Evolutionary conservation across 495 filamentous ascomycete species (phyloP), one percentile per base, ranked within the genome.

Genomic region (Aspergillus nanangensis): DNA sequence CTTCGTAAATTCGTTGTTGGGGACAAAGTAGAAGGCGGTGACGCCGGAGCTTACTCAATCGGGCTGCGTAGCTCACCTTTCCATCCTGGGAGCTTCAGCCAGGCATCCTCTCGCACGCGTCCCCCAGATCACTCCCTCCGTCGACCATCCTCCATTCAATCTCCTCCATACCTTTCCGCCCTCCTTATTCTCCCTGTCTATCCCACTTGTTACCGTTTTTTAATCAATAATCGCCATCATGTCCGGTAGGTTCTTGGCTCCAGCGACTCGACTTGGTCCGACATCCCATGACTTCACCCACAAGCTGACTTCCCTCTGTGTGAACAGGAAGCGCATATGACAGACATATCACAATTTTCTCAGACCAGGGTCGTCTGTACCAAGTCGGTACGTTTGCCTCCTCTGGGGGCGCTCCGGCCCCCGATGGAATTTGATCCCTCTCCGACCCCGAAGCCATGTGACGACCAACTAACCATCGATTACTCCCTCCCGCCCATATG

Each of bases 301-400:
- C 38, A 38, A 47, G 55, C 66, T 69, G 47, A 70, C 65, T 37
- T 38, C 43, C 53, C 47, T 56, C 55, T 57, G 47, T 55, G 51
- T 57, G n/a, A n/a, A 66, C 61, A 96, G 91, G 89, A 74, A 94
- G 87, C 76, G 90, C 92, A 63, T 96, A 91, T 74, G 93, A 98
- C 70, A 80, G 93, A 77, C 93, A 98, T 67, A 97, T 98, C 57
- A 98, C 93, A 59, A 97, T 98, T 81, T 98, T 98, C 79, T 97
- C 94, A 32, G 93, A 98, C 67, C 89, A 95, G 66, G 93, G 93
- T 60, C 81, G 93, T 69, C 74, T 98, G 67, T 98, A 96, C 70
- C 93, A 98, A 95, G 93, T 98, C 65, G 93, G 94, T 98, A 78
- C 57, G 91, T 86, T 47, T 11, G 44, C 41, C 38, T 31, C 43